Base-by-base conservation (phyloP, 495 filamentous ascomycete genomes). In the Hypoxylon rickii region DNA sequence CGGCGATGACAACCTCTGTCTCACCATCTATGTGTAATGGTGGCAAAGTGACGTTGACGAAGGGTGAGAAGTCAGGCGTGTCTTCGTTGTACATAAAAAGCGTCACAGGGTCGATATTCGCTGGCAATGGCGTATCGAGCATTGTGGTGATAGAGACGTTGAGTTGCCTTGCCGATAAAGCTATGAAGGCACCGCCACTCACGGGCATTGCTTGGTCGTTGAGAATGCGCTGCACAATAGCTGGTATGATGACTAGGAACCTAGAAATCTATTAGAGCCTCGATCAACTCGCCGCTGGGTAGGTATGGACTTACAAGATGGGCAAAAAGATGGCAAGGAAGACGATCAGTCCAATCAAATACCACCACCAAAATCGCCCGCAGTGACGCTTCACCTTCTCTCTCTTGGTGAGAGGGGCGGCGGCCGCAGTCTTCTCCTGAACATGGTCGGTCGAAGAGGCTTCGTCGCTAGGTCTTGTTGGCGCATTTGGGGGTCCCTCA, bases 291-390 rank as follows among this genome's bases (percentile, higher is more conserved):
- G 0, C 12, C 26, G 22, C 16, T n/a, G 24, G 47, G 8, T 19
- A 10, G 40, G 17, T 31, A 65, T n/a, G n/a, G n/a, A n/a, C 74
- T 55, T 70, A 78, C 74, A 75, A 61, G 7, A 77, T 58, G 6
- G 76, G 74, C 15, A 78, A 22, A 29, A 77, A 63, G 12, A 77
- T 76, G 7, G 73, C 72, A n/a, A 73, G 56, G 38, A 78, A 68
- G 21, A 78, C 56, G 26, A 73, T 59, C 1, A 20, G 36, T 13
- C 57, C 74, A 18, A 76, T 61, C 0, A 75, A 36, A 58, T 77
- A 76, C 53, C 68, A 72, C 57, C 69, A 73, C 68, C 74, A 74
- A 52, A 76, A 78, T n/a, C 69, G 65, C 11, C 68, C 61, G 37
- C 64, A 70, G 37, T 78, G 74, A 5, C 57, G 57, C 42, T 64